These are phyloP conservation scores for Stephania japonica DNA, from an alignment of 164 flowering plant species.

Conservation along the genomic window DNA sequence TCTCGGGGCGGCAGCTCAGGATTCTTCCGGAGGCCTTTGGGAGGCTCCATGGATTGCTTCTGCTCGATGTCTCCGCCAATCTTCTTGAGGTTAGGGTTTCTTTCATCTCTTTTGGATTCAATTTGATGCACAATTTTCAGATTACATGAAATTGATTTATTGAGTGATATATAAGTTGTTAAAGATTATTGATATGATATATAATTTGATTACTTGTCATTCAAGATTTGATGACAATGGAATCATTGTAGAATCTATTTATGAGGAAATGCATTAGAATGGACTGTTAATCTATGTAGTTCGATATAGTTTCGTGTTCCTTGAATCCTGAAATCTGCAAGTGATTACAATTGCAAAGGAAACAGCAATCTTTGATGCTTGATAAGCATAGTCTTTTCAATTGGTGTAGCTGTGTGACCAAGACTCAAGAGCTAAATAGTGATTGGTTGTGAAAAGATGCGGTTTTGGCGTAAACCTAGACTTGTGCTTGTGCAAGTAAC, in stretches of 20 bases:
- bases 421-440: background rate
- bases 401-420: background rate
- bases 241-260: background rate
- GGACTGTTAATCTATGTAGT: background rate
- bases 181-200: background rate
- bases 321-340: background rate
- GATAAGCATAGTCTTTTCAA: background rate
- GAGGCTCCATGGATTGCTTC: constrained; percentile 38
- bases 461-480: background rate
- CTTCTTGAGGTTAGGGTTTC: constrained; percentile 56
- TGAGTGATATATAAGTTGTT: no score
- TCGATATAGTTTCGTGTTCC: background rate
- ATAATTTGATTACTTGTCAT: background rate
- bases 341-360: background rate
- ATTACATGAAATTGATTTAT: background rate
- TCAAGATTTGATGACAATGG: background rate
- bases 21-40: constrained; percentile 84
- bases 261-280: background rate
- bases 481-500: background rate
- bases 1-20: constrained; percentile 46
- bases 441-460: background rate
- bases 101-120: background rate
- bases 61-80: constrained; percentile 60
- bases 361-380: background rate
- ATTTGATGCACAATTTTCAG: background rate